Conservation (phyloP, 345 rosid species). For the Gossypium sturtianum region DNA sequence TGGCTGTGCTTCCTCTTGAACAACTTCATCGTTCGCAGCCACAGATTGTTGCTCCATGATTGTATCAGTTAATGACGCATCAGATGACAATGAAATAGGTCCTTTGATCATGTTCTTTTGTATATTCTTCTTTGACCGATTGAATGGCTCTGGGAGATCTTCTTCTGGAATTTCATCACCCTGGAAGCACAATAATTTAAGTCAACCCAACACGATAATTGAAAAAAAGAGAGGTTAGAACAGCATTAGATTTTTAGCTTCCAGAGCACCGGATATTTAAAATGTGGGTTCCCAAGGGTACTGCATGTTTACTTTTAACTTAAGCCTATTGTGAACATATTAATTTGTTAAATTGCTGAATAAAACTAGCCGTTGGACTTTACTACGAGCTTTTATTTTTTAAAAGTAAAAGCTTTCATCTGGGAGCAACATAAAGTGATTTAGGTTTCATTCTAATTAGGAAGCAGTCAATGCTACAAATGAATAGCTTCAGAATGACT, state of each 20-base stretch:
- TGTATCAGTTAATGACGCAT: slow-evolving; percentile 3
- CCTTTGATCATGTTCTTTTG: not conserved
- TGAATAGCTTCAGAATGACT: not conserved
- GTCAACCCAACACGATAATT: not conserved
- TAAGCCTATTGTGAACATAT: not conserved
- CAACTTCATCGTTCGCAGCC: not conserved
- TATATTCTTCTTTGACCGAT: slow-evolving; percentile 20
- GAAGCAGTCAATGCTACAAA: not conserved
- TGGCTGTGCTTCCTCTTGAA: not conserved
- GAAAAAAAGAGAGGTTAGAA: not conserved
- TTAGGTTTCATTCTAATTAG: not conserved
- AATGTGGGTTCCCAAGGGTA: not conserved
- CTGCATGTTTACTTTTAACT: not conserved
- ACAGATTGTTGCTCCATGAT: slow-evolving; percentile 9
- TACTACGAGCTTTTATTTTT: not conserved
- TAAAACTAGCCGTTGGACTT: not conserved
- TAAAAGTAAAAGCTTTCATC: not conserved
- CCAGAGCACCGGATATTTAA: not conserved
- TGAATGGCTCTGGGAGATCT: slow-evolving; percentile 67
- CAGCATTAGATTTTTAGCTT: not conserved
- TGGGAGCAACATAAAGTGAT: not conserved
- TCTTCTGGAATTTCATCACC: slow-evolving; percentile 75
- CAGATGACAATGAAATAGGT: slow-evolving; percentile 15
- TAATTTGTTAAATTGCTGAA: not conserved
- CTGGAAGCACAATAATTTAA: slow-evolving; percentile 29